Evolutionary conservation across 2,329 filamentous ascomycete species (phyloP), one percentile per base, ranked within the genome.

Genomic region (Stachybotrys elegans): DNA sequence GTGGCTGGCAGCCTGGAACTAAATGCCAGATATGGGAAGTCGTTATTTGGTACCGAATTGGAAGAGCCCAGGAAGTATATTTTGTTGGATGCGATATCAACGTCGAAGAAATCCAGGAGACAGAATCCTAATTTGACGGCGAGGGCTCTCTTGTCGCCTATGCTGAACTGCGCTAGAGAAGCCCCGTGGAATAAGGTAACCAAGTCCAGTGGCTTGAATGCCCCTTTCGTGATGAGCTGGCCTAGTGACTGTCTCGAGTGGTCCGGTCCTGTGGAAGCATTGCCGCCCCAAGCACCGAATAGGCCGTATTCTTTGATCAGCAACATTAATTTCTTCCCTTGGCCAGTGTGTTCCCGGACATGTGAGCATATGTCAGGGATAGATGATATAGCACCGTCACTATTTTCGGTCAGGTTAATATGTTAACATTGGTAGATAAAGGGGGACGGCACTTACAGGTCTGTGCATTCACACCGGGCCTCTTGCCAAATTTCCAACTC

Each of bases 91-190:
- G 11, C 22, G 7, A 48, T n/a, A 2, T 48, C 31, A 13, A 35
- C 46, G 12, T 48, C 40, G 19, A 48, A 48, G 14, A 48, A 48
- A 11, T 48, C 46, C 46, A 48, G 46, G 4, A 48, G 44, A 14
- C 40, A 46, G 13, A 35, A 46, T 3, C 46, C 46, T 6, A 48
- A 37, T 19, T 43, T 43, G 22, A 48, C 46, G 2, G 46, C 46
- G 3, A 48, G 45, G 8, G 41, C 21, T 21, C 46, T 31, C 23
- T 43, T 48, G 4, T 48, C 44, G 23, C 12, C 32, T 3, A 17
- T 22, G 36, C 36, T 44, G 7, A 43, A 48, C 6, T 27, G 38
- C 7, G 37, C 13, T 3, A 23, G 21, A 7, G 32, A 21, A 3
- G 36, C 17, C 13, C 12, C 11, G 29, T 12, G 14, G 29, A 32